Percentiles rank a stretch among this genome's conserved stretches.
phyloP scores from a whole-genome alignment of 2,329 filamentous ascomycete genomes.

The Myriosclerotinia curreyana region DNA sequence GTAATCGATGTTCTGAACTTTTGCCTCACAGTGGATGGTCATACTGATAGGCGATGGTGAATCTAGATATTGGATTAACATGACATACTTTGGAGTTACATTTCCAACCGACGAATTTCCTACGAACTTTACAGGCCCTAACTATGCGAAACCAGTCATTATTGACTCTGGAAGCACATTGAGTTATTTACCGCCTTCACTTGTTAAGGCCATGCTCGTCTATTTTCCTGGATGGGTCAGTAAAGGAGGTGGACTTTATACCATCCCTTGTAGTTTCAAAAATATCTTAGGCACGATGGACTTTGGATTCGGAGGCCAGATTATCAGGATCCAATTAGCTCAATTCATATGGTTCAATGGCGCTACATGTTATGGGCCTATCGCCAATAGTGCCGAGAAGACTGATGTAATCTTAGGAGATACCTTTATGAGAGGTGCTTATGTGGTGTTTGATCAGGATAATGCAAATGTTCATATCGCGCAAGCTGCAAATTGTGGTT shows the following conservation, averaged over 20 bases:
- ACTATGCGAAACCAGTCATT: slow-evolving; percentile 23
- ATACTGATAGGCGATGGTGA: slow-evolving; percentile 6
- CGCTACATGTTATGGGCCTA: slow-evolving; percentile 18
- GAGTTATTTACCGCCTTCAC: slow-evolving; percentile 20
- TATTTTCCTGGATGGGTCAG: slow-evolving; percentile 26
- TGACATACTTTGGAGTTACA: slow-evolving; percentile 28
- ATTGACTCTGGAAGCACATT: slow-evolving; percentile 28
- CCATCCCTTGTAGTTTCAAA: slow-evolving; percentile 21
- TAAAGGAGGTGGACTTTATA: slow-evolving; percentile 24
- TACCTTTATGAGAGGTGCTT: slow-evolving; percentile 27
- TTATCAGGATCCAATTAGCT: slow-evolving; percentile 26
- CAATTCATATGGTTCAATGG: slow-evolving; percentile 27
- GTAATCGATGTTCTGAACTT: slow-evolving; percentile 1
- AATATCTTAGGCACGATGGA: slow-evolving; percentile 24
- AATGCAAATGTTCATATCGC: slow-evolving; percentile 28
- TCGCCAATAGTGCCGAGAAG: slow-evolving; percentile 18
- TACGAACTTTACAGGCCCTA: not conserved
- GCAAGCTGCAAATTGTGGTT: slow-evolving; percentile 26
- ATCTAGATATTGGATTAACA: slow-evolving; percentile 30
- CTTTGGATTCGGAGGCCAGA: slow-evolving; percentile 27
- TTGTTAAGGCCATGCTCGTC: slow-evolving; percentile 24
- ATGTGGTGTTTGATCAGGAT: slow-evolving; percentile 31
- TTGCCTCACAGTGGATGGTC: not conserved
- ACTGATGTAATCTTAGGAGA: slow-evolving; percentile 20
- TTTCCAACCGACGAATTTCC: slow-evolving; percentile 16